phyloP scores from a whole-genome alignment of 106 monocot genomes.

The Acanthochlamys bracteata region DNA sequence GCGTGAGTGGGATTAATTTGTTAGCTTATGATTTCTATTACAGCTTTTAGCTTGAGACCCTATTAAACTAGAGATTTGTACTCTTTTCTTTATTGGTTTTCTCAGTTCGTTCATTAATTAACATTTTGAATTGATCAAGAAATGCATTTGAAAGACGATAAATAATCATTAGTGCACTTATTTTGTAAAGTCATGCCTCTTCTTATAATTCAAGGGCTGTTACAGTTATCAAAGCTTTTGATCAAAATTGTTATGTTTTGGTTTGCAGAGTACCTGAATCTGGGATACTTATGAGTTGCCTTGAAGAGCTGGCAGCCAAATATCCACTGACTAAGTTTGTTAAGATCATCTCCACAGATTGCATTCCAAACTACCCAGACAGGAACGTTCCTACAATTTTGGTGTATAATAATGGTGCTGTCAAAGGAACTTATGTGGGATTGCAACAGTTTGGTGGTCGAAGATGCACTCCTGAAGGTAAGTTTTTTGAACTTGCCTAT shows the following conservation, averaged over 20 bases:
- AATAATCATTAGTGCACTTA: too few species aligned
- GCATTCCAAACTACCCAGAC: conserved; percentile 95
- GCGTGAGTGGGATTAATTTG: conserved; percentile 21
- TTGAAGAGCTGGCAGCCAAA: conserved; percentile 77
- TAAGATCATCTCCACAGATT: conserved; percentile 93
- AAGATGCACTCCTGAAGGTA: conserved; percentile 92
- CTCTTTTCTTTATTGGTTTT: too few species aligned
- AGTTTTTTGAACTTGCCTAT: neutral
- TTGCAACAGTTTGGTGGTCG: conserved; percentile 66
- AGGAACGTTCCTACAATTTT: conserved; percentile 86
- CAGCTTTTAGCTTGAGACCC: too few species aligned
- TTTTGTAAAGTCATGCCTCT: too few species aligned
- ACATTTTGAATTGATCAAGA: too few species aligned
- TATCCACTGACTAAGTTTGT: conserved; percentile 93
- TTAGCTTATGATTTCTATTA: neutral
- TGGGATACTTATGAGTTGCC: conserved; percentile 53
- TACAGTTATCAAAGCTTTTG: neutral
- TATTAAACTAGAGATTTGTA: too few species aligned
- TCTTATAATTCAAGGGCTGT: neutral
- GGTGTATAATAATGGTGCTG: conserved; percentile 84
- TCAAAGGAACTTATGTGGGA: conserved; percentile 79
- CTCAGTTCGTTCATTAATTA: too few species aligned
- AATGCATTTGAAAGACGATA: too few species aligned
- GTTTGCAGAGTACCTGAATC: conserved; percentile 60
- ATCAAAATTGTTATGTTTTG: neutral